Percentiles rank a stretch among this genome's conserved stretches.
phyloP scores from a whole-genome alignment of 2,329 filamentous ascomycete species.

The Colletotrichum coccodes region DNA sequence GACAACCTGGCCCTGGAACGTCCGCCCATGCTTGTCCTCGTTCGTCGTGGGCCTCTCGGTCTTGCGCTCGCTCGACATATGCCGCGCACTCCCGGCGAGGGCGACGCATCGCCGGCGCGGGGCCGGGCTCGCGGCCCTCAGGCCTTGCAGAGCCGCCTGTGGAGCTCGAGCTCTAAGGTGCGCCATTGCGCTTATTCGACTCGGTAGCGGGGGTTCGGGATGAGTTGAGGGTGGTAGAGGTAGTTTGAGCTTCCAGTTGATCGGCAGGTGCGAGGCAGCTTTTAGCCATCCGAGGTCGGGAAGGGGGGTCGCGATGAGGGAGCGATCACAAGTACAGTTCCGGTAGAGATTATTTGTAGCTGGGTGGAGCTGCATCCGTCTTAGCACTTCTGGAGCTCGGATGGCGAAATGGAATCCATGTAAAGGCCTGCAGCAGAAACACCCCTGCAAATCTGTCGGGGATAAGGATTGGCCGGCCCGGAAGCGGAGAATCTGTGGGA shows the following conservation, averaged over 20 bases:
- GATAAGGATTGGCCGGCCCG: slow-evolving; percentile 33
- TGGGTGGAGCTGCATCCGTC: slow-evolving; percentile 23
- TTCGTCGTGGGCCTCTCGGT: slow-evolving; percentile 38
- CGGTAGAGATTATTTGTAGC: slow-evolving; percentile 21
- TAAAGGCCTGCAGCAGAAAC: slow-evolving; percentile 26
- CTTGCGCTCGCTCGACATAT: slow-evolving; percentile 40
- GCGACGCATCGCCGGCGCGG: slow-evolving; percentile 29
- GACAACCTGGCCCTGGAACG: slow-evolving; percentile 69
- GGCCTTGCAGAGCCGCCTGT: slow-evolving; percentile 43
- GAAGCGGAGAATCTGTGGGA: slow-evolving; percentile 18
- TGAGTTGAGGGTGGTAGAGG: not conserved
- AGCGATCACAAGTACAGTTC: not conserved
- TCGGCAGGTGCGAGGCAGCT: not conserved
- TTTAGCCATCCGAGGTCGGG: not conserved
- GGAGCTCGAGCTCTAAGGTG: slow-evolving; percentile 45
- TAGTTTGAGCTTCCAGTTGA: not conserved
- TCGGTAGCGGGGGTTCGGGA: not conserved
- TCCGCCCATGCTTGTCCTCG: slow-evolving; percentile 49
- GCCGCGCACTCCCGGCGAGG: slow-evolving; percentile 16
- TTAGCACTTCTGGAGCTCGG: slow-evolving; percentile 31
- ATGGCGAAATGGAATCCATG: slow-evolving; percentile 31
- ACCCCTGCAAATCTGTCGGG: slow-evolving; percentile 18
- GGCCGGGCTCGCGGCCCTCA: slow-evolving; percentile 35
- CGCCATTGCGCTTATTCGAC: slow-evolving; percentile 39
- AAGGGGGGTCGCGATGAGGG: not conserved